Evolutionary conservation across 2,329 filamentous ascomycete genomes (phyloP).

Genomic region (Aspergillus sp.): DNA sequence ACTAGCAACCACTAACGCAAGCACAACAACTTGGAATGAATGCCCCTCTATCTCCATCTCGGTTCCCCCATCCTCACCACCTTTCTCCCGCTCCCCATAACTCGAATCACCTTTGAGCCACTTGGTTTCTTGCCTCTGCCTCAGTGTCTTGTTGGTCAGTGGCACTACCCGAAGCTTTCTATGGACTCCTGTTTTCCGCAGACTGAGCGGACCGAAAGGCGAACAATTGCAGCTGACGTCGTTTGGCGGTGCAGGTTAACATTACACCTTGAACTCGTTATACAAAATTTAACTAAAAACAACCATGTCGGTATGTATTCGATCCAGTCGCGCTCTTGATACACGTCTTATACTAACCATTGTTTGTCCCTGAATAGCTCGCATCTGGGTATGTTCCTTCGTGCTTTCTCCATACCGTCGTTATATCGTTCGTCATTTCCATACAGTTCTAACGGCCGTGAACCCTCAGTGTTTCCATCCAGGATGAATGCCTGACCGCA

Average conservation of each 20-base stretch:
- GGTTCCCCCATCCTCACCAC: slow-evolving; percentile 14
- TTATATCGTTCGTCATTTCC: background rate
- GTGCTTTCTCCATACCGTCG: background rate
- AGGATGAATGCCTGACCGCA: slow-evolving; percentile 47
- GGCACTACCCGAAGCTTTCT: background rate
- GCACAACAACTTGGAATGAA: slow-evolving; percentile 30
- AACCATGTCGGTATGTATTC: slow-evolving; percentile 37
- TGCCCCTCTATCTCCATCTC: slow-evolving; percentile 37
- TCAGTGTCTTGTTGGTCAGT: slow-evolving; percentile 14
- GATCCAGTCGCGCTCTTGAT: background rate
- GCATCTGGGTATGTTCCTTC: slow-evolving; percentile 36
- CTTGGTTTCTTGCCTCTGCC: slow-evolving; percentile 18
- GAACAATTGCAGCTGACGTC: slow-evolving; percentile 28
- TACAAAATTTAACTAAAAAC: slow-evolving; percentile 21
- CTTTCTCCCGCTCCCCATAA: slow-evolving; percentile 16
- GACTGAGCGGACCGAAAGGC: slow-evolving; percentile 12
- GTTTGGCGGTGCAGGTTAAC: slow-evolving; percentile 28
- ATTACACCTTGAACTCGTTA: slow-evolving; percentile 18
- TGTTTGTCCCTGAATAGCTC: slow-evolving; percentile 25
- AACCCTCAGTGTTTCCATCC: slow-evolving; percentile 43
- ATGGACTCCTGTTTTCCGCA: background rate
- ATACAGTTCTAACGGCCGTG: slow-evolving; percentile 20
- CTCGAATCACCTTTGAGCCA: background rate
- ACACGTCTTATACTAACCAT: background rate
- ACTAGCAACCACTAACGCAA: slow-evolving; percentile 27